phyloP scores from a whole-genome alignment of 805 yeast genomes.

The Danielozyma ontarioensis region DNA sequence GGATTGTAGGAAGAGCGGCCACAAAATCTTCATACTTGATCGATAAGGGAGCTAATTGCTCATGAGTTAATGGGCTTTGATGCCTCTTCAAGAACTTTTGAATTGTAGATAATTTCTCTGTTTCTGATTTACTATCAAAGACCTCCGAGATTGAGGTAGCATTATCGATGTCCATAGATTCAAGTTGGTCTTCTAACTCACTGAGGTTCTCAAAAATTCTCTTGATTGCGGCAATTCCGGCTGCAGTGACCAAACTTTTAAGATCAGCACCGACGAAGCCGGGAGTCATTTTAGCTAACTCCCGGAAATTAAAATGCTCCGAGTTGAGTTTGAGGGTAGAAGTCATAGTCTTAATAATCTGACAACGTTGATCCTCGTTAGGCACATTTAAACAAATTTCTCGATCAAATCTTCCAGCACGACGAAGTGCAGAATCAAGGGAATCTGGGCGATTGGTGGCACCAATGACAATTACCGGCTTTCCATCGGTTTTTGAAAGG shows the following conservation, averaged over 20 bases:
- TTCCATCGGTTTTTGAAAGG: slow-evolving; percentile 82
- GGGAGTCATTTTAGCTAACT: slow-evolving; percentile 87
- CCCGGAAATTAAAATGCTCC: slow-evolving; percentile 51
- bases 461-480: slow-evolving; percentile 90
- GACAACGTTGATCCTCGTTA: slow-evolving; percentile 71
- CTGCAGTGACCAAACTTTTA: slow-evolving; percentile 89
- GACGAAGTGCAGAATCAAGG: slow-evolving; percentile 85
- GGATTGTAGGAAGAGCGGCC: slow-evolving; percentile 84
- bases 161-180: slow-evolving; percentile 2
- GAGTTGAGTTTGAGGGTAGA: slow-evolving; percentile 52
- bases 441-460: slow-evolving; percentile 98
- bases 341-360: slow-evolving; percentile 74
- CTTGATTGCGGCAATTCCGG: slow-evolving; percentile 91
- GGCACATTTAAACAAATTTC: slow-evolving; percentile 96
- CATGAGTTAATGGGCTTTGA: slow-evolving; percentile 73
- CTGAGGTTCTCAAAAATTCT: slow-evolving; percentile 69
- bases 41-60: slow-evolving; percentile 69
- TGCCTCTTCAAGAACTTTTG: slow-evolving; percentile 67
- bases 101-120: slow-evolving; percentile 51
- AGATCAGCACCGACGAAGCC: slow-evolving; percentile 98
- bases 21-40: slow-evolving; percentile 78
- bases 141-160: slow-evolving; percentile 13
- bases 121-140: slow-evolving; percentile 29
- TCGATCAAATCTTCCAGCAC: slow-evolving; percentile 95
- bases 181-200: slow-evolving; percentile 31